Conservation (phyloP, 352 stramenopile species). For the Phytophthora sp. region DNA sequence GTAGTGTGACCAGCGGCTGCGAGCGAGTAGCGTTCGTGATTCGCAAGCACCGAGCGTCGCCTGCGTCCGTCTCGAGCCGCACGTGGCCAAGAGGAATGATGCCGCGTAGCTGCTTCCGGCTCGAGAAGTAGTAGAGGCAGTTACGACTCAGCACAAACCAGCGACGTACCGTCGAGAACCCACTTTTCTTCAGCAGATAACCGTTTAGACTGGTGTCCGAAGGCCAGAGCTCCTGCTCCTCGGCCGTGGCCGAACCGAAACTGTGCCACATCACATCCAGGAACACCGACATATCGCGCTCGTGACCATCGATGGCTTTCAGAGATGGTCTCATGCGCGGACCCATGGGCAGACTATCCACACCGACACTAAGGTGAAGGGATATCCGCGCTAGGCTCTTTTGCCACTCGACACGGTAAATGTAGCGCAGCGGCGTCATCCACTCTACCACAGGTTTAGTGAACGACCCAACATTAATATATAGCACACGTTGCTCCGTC, state of each 20-base stretch:
- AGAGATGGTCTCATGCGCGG: constrained; percentile 72
- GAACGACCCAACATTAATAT: constrained; percentile 85
- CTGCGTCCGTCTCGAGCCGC: constrained; percentile 66
- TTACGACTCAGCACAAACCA: constrained; percentile 91
- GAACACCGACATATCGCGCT: constrained; percentile 89
- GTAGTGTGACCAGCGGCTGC: constrained; percentile 75
- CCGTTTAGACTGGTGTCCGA: constrained; percentile 90
- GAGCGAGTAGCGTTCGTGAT: constrained; percentile 68
- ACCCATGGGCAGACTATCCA: constrained; percentile 85
- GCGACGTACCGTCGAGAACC: constrained; percentile 79
- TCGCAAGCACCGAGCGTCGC: constrained; percentile 59
- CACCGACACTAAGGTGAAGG: constrained; percentile 84
- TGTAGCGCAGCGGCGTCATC: constrained; percentile 89
- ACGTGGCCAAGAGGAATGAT: constrained; percentile 88
- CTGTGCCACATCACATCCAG: constrained; percentile 90
- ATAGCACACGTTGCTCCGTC: constrained; percentile 84
- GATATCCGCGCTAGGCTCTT: constrained; percentile 57
- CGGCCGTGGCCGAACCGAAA: constrained; percentile 79
- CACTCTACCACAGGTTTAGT: constrained; percentile 84
- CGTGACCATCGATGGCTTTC: constrained; percentile 74
- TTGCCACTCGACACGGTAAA: constrained; percentile 84
- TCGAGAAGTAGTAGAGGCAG: constrained; percentile 90
- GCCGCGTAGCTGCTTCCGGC: constrained; percentile 77
- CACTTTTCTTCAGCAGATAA: constrained; percentile 83
- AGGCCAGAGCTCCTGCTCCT: constrained; percentile 89